phyloP scores from a whole-genome alignment of 148 eudicot species.

The Chenopodium album region DNA sequence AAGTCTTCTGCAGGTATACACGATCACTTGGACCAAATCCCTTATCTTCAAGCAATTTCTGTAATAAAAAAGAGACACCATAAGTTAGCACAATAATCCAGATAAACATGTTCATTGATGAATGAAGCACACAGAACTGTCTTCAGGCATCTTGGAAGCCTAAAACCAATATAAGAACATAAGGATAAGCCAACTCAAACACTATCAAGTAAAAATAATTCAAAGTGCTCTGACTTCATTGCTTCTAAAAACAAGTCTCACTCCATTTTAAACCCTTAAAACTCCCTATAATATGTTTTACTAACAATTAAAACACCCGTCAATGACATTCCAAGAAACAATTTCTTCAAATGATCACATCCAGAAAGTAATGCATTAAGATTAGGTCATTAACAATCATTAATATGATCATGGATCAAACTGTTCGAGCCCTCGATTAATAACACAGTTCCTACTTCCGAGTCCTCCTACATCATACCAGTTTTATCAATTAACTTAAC shows the following conservation, averaged over 20 bases:
- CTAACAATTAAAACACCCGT: not conserved
- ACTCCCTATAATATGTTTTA: not conserved
- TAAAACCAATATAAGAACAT: not conserved
- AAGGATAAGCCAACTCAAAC: not conserved
- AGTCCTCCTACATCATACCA: not conserved
- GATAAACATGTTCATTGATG: not conserved
- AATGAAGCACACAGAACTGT: not conserved
- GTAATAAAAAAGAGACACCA: conserved; percentile 7
- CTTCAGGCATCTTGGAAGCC: not conserved
- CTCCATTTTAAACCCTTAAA: not conserved
- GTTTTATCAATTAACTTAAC: not conserved
- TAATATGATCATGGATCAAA: not conserved
- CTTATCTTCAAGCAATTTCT: conserved; percentile 58
- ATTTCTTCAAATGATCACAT: not conserved
- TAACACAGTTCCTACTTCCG: not conserved
- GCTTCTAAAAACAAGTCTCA: not conserved
- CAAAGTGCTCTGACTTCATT: not conserved
- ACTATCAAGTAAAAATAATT: not conserved
- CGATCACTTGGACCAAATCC: conserved; percentile 40
- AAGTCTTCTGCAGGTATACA: conserved; percentile 33
- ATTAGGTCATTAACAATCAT: not conserved
- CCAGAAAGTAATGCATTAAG: not conserved
- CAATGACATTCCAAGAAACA: not conserved
- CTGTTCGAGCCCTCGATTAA: not conserved
- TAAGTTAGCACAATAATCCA: conserved; percentile 7